Evolutionary conservation across 805 yeast genomes (phyloP).

Genomic region (Saccharomycopsis schoenii): DNA sequence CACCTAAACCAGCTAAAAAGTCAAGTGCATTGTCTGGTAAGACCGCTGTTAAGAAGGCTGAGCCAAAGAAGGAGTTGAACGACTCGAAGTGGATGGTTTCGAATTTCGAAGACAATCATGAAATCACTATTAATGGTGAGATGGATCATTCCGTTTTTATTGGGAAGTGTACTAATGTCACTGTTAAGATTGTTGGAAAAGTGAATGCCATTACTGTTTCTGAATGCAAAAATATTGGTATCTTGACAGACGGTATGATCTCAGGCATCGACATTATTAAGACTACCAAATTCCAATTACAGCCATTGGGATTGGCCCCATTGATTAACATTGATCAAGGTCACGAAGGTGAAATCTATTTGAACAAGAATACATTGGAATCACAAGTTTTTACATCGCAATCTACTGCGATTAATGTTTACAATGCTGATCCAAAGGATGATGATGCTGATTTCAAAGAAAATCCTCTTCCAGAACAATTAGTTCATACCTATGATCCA

Average conservation of each 20-base stretch:
- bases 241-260: slow-evolving; percentile 75
- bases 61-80: slow-evolving; percentile 59
- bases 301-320: slow-evolving; percentile 74
- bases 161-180: slow-evolving; percentile 64
- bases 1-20: slow-evolving; percentile 78
- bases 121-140: slow-evolving; percentile 62
- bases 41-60: slow-evolving; percentile 25
- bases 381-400: slow-evolving; percentile 78
- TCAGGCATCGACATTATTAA: slow-evolving; percentile 85
- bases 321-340: slow-evolving; percentile 81
- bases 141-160: slow-evolving; percentile 85
- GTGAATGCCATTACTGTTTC: slow-evolving; percentile 80
- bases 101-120: slow-evolving; percentile 56
- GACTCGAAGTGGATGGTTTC: slow-evolving; percentile 89
- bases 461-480: slow-evolving; percentile 84
- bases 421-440: slow-evolving; percentile 55
- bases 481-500: slow-evolving; percentile 55
- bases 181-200: slow-evolving; percentile 82
- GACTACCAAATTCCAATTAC: slow-evolving; percentile 71
- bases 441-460: slow-evolving; percentile 63
- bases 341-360: slow-evolving; percentile 74
- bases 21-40: slow-evolving; percentile 42
- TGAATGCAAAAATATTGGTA: slow-evolving; percentile 60
- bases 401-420: slow-evolving; percentile 77
- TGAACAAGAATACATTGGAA: slow-evolving; percentile 59